Evolutionary conservation across 179 eudicot species (phyloP), one percentile per base, ranked within the genome.

Genomic region (Silene coronaria): DNA sequence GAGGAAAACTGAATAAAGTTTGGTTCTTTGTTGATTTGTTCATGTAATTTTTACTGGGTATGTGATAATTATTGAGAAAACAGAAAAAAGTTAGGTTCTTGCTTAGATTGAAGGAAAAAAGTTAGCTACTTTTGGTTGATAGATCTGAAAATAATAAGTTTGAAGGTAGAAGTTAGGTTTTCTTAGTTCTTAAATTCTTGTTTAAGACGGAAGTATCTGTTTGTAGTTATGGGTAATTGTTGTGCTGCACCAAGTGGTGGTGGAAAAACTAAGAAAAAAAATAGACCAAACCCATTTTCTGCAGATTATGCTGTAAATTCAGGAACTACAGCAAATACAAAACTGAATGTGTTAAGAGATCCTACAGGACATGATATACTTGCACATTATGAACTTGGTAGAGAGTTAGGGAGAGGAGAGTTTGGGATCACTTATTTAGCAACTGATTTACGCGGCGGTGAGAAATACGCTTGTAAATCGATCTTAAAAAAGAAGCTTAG

Each of bases 341-440:
- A 87, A 73, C 72, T 86, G 19, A 77, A 77, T 65, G 97, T 90
- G 58, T 77, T 90, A 53, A 88, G 86, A 46, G 85, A 90, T 38
- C 89, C 90, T 30, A 87, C 94, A 0, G 97, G 94, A n/a, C 77
- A 75, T 53, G 88, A 89, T 61, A 82, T 91, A 7, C 60, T 69
- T 0, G 84, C 81, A 7, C 81, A 24, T 13, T 83, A 83, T 75
- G 84, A 86, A 73, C 85, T 90, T 3, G 97, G 90, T 2, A 84
- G 89, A 9, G 94, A 91, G 88, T 86, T 91, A 0, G 97, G 97
- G 6, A 70, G 92, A 72, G 97, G 92, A 5, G 97, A 90, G 79
- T 90, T 91, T 63, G 97, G 97, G 75, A 82, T 90, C 19, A 91
- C 97, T 2, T 90, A 87, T 68, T 78, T 89, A 46, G 88, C 89